Evolutionary conservation across 768 basidiomycete genomes (phyloP).

Genomic region (Russula griseocarnosa): DNA sequence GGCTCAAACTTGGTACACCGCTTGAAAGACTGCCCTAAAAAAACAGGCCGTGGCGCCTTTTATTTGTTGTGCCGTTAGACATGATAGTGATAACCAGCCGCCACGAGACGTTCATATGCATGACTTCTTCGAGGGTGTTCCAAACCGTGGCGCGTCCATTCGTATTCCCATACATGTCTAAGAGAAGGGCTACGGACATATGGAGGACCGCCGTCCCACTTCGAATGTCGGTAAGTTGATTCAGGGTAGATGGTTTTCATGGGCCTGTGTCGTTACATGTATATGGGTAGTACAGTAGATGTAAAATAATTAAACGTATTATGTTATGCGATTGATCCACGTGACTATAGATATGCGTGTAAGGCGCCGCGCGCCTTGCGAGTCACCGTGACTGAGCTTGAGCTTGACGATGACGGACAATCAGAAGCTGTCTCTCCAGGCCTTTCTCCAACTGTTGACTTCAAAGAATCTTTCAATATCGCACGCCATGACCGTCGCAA

Average conservation of each 20-base stretch:
- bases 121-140: slow-evolving; percentile 88
- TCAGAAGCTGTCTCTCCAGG: slow-evolving; percentile 32
- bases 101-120: slow-evolving; percentile 98
- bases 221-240: slow-evolving; percentile 86
- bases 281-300: too few relatives aligned
- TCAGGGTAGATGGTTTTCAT: slow-evolving; percentile 36
- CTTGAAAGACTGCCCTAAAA: neutral
- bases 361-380: too few relatives aligned
- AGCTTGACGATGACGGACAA: too few relatives aligned
- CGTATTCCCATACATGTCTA: slow-evolving; percentile 94
- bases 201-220: slow-evolving; percentile 95
- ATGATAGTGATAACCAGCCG: slow-evolving; percentile 96
- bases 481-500: slow-evolving; percentile 36
- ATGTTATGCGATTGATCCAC: neutral
- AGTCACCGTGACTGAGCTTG: too few relatives aligned
- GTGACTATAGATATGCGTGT: neutral
- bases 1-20: neutral
- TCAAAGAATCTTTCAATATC: slow-evolving; percentile 31
- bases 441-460: slow-evolving; percentile 36
- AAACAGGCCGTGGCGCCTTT: too few relatives aligned
- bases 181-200: slow-evolving; percentile 88
- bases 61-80: too few relatives aligned
- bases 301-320: slow-evolving; percentile 14
- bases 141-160: slow-evolving; percentile 95
- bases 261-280: neutral